Conservation (phyloP, 139 green algal genomes). For the Pseudopediastrum boryanum region DNA sequence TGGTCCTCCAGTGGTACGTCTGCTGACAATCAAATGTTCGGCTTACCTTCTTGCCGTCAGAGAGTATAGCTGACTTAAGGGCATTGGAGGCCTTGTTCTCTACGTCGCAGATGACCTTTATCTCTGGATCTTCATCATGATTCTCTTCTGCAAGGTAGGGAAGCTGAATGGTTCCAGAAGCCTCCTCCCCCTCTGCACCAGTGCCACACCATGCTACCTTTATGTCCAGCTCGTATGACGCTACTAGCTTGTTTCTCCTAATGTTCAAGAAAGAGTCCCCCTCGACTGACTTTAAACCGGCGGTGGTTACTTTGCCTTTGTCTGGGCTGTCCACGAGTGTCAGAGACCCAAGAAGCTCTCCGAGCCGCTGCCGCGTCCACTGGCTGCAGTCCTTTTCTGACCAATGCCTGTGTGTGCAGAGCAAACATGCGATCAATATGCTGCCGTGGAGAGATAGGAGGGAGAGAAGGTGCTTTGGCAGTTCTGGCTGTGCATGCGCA, state of each 20-base stretch:
- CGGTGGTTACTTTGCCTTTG: constrained; percentile 19
- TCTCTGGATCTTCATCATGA: constrained; percentile 87
- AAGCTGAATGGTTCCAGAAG: constrained; percentile 39
- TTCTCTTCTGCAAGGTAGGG: constrained; percentile 84
- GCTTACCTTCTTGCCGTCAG: constrained; percentile 45
- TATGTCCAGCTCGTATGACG: constrained; percentile 83
- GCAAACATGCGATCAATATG: no score
- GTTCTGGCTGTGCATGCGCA: constrained; percentile 1
- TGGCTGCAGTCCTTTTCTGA: constrained; percentile 75
- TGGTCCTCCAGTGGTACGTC: neutral
- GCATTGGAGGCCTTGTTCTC: constrained; percentile 28
- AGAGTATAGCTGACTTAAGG: constrained; percentile 54
- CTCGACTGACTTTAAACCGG: constrained; percentile 35
- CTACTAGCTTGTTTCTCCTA: constrained; percentile 89
- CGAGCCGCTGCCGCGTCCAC: constrained; percentile 71
- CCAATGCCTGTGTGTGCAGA: constrained; percentile 87
- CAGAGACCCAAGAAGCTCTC: constrained; percentile 56
- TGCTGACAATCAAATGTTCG: neutral
- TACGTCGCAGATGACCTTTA: constrained; percentile 33
- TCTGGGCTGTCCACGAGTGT: constrained; percentile 38
- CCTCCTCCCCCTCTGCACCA: constrained; percentile 46
- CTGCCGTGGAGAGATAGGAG: no score
- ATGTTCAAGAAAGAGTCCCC: constrained; percentile 68
- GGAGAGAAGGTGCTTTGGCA: no score
- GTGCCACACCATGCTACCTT: constrained; percentile 67